Evolutionary conservation across 768 basidiomycete genomes (phyloP).

Genomic region (Infundibulicybe gibba): DNA sequence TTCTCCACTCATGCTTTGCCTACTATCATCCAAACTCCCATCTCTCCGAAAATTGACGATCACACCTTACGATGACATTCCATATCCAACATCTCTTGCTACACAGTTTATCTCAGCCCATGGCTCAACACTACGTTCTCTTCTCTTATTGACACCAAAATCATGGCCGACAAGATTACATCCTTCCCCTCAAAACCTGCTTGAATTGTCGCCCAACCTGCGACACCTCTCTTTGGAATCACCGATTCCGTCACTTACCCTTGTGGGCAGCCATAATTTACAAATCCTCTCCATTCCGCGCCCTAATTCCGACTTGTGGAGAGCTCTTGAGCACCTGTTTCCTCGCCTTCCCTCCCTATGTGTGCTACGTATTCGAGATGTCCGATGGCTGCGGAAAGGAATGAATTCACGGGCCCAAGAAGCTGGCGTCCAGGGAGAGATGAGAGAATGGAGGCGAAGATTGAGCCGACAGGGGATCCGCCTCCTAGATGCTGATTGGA

Average conservation of each 20-base stretch:
- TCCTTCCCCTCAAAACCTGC: slow-evolving; percentile 46
- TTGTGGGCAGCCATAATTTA: slow-evolving; percentile 37
- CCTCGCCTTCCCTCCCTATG: slow-evolving; percentile 53
- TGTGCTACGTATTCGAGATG: slow-evolving; percentile 59
- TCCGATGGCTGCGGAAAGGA: slow-evolving; percentile 70
- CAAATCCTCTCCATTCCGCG: slow-evolving; percentile 73
- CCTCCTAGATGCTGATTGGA: slow-evolving; percentile 75
- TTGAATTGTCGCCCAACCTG: slow-evolving; percentile 49
- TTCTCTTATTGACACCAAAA: slow-evolving; percentile 68
- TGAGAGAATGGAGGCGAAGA: slow-evolving; percentile 69
- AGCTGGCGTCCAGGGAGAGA: slow-evolving; percentile 79
- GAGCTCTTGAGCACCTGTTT: slow-evolving; percentile 49
- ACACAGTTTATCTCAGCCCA: slow-evolving; percentile 59
- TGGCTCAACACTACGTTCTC: slow-evolving; percentile 52
- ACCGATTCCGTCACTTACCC: slow-evolving; percentile 53
- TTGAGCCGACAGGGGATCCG: slow-evolving; percentile 54
- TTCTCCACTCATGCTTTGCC: slow-evolving; percentile 57
- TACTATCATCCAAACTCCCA: slow-evolving; percentile 61
- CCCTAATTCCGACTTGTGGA: slow-evolving; percentile 60
- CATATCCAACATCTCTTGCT: slow-evolving; percentile 52
- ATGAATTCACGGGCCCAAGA: slow-evolving; percentile 62
- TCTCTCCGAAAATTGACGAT: slow-evolving; percentile 59
- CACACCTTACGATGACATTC: slow-evolving; percentile 71
- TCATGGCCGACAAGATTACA: slow-evolving; percentile 61
- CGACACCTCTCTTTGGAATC: slow-evolving; percentile 71